A percentile compares a stretch with the other conserved stretches of the same genome.
Evolutionary conservation across 148 eudicot species (phyloP).

Genomic region (Diospyros lotus): DNA sequence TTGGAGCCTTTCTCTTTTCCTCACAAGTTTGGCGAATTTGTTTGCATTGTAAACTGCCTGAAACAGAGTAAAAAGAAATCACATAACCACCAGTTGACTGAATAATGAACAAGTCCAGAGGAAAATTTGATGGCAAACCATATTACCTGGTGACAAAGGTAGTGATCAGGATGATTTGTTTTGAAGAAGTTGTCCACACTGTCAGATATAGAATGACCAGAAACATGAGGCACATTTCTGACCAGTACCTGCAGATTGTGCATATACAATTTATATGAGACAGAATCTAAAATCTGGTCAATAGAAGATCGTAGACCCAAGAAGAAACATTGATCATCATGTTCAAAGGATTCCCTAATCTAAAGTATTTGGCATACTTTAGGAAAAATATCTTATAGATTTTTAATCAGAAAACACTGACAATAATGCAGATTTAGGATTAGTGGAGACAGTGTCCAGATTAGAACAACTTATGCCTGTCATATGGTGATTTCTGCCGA

Average conservation of each 20-base stretch:
- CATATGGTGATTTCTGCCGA: background rate
- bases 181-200: constrained; percentile 73
- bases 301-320: background rate
- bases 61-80: constrained; percentile 5
- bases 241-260: constrained; percentile 69
- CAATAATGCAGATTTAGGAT: background rate
- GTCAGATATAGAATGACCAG: constrained; percentile 72
- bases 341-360: background rate
- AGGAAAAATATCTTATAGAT: background rate
- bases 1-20: constrained; percentile 58
- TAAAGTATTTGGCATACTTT: background rate
- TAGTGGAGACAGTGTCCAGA: background rate
- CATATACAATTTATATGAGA: constrained; percentile 1
- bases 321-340: too few species aligned
- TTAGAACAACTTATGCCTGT: background rate
- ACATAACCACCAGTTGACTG: background rate
- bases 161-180: constrained; percentile 76
- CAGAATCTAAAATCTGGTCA: background rate
- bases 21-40: constrained; percentile 76
- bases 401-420: constrained; percentile 1
- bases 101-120: background rate
- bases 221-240: constrained; percentile 68
- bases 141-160: constrained; percentile 85
- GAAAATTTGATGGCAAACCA: background rate
- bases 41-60: constrained; percentile 92